Evolutionary conservation across 2,329 filamentous ascomycete species (phyloP).

Genomic region (Xylariales sp.): DNA sequence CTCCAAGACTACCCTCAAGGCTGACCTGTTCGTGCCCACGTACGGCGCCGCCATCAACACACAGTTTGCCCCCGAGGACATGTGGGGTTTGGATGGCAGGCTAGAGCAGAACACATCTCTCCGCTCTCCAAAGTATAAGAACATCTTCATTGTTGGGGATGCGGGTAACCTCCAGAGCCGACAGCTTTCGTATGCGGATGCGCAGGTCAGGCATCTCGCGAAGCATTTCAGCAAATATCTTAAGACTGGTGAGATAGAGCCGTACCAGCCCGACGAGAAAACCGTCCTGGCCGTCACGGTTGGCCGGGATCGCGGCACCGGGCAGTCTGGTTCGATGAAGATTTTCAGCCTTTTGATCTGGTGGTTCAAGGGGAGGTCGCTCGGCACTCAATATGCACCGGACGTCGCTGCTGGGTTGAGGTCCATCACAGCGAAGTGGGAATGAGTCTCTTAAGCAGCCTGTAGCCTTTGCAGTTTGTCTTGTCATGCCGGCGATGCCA

Average conservation of each 20-base stretch:
- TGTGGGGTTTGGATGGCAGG: constrained; percentile 29
- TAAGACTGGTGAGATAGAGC: constrained; percentile 19
- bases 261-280: constrained; percentile 25
- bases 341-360: constrained; percentile 33
- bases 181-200: constrained; percentile 25
- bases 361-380: constrained; percentile 30
- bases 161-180: constrained; percentile 33
- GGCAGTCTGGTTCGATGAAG: constrained; percentile 32
- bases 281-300: constrained; percentile 31
- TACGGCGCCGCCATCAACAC: constrained; percentile 42
- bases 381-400: constrained; percentile 29
- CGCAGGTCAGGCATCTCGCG: constrained; percentile 28
- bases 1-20: constrained; percentile 29
- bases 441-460: neutral
- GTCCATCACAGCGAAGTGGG: neutral
- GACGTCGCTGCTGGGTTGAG: constrained; percentile 23
- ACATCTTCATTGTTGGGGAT: constrained; percentile 43
- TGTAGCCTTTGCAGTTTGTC: too few relatives aligned
- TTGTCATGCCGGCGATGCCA: too few relatives aligned
- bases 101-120: constrained; percentile 33
- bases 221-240: constrained; percentile 28
- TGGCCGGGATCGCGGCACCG: constrained; percentile 32
- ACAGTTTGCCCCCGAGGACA: constrained; percentile 31
- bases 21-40: constrained; percentile 43
- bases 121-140: constrained; percentile 27